phyloP scores from a whole-genome alignment of 495 filamentous ascomycete genomes.

The Amphirosellinia nigrospora region DNA sequence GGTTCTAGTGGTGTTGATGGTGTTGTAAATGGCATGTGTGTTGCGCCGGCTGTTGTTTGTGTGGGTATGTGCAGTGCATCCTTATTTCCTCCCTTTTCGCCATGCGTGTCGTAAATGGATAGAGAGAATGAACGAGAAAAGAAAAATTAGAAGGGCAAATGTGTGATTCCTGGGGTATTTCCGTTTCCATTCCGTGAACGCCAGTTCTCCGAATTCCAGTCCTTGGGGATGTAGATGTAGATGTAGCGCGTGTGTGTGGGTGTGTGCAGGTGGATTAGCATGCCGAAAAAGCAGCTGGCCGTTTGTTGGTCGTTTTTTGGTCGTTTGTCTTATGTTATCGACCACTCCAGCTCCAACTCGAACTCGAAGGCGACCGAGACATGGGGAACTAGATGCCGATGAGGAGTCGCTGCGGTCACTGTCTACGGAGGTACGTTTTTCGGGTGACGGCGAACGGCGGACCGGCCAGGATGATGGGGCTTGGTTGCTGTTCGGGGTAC shows the following conservation, averaged over 20 bases:
- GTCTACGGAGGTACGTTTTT: constrained; percentile 50
- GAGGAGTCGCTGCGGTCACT: constrained; percentile 44
- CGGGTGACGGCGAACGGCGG: constrained; percentile 46
- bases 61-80: background rate
- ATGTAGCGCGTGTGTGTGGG: too few relatives aligned
- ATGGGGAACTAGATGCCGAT: constrained; percentile 15
- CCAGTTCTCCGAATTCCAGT: constrained; percentile 14
- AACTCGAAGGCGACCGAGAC: constrained; percentile 30
- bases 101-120: background rate
- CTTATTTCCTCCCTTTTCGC: background rate
- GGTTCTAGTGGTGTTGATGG: background rate
- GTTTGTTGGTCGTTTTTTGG: background rate
- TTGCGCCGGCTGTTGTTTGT: background rate
- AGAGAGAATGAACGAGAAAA: background rate
- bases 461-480: constrained; percentile 34
- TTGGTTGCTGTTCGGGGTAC: constrained; percentile 29
- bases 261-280: constrained; percentile 8
- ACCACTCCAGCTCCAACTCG: constrained; percentile 36
- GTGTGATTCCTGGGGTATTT: constrained; percentile 20
- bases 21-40: background rate
- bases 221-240: background rate
- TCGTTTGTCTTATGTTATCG: constrained; percentile 23
- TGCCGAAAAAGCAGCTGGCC: constrained; percentile 4
- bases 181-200: constrained; percentile 18
- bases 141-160: constrained; percentile 1